A percentile compares a stretch with the other conserved stretches of the same genome.
phyloP scores from a whole-genome alignment of 805 yeast genomes.

The Candida maltosa region DNA sequence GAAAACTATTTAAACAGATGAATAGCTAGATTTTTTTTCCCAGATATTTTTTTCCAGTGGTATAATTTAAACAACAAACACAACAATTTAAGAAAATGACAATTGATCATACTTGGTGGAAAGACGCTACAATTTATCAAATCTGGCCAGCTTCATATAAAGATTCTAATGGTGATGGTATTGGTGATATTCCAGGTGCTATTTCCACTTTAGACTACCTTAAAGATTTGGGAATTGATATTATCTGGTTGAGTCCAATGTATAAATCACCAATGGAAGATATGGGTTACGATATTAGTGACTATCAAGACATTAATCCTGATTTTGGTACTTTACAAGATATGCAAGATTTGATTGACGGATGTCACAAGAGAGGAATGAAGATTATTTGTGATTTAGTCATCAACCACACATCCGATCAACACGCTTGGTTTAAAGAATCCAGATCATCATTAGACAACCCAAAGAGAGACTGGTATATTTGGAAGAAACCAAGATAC shows the following conservation, averaged over 20 bases:
- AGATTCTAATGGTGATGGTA: slow-evolving; percentile 58
- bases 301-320: slow-evolving; percentile 50
- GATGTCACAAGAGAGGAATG: slow-evolving; percentile 47
- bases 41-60: too few relatives aligned
- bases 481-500: slow-evolving; percentile 51
- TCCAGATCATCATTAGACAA: slow-evolving; percentile 47
- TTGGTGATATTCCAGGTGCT: slow-evolving; percentile 57
- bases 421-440: slow-evolving; percentile 58
- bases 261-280: slow-evolving; percentile 59
- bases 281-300: slow-evolving; percentile 61
- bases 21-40: too few relatives aligned
- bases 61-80: too few relatives aligned
- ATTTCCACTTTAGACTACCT: slow-evolving; percentile 50
- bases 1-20: too few relatives aligned
- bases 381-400: slow-evolving; percentile 54
- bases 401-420: slow-evolving; percentile 54
- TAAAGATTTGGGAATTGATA: slow-evolving; percentile 46
- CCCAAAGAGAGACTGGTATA: slow-evolving; percentile 61
- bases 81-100: too few relatives aligned
- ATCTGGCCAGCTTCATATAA: slow-evolving; percentile 61
- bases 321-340: slow-evolving; percentile 54
- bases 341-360: slow-evolving; percentile 46
- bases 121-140: slow-evolving; percentile 54
- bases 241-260: slow-evolving; percentile 57
- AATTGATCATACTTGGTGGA: too few relatives aligned